Base-by-base conservation (phyloP, 441 rosid species). In the Erysimum cheiri region DNA sequence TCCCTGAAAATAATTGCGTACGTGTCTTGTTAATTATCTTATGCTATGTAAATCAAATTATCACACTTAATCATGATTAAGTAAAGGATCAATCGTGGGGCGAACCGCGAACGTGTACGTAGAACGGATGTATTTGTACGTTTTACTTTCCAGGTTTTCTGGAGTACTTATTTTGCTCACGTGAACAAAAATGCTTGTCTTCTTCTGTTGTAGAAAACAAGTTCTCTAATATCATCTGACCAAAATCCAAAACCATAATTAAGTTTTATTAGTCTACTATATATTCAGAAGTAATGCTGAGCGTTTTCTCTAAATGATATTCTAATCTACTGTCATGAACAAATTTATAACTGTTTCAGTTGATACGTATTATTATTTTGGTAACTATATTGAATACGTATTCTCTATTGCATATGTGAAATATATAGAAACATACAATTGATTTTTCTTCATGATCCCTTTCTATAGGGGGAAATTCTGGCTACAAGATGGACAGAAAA, bases 121-220 rank as follows among this genome's bases (percentile, higher is more conserved):
- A 33, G 56, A 1, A 32, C 32, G 70, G 17, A 65, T 73, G 48
- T 22, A 52, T 61, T 17, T 39, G 48, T 62, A 41, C 60, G 40
- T 75, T 46, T 67, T 47, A 69, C 61, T 47, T 75, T 69, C 79
- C 75, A 63, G 61, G 14, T 57, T 57, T 40, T 64, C 41, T 63
- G 79, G 79, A 75, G 66, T 69, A 22, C 24, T 26, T 48, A 24
- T 63, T 69, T 24, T 63, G 36, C 41, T 63, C 79, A 75, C 67
- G 75, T 75, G 79, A 75, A 69, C 60, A 29, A 48, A 46, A 35
- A 7, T 12, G 17, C 14, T 63, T 57, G 67, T 75, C 73, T 63
- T 69, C 71, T 63, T 69, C 61, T 63, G 9, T 44, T 9, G 59
- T 66, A 49, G 9, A 60, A 53, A 28, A 12, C 14, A 19, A 40